Base-by-base conservation (phyloP, 2,329 filamentous ascomycete genomes). In the Mycosphaerella arachidis region DNA sequence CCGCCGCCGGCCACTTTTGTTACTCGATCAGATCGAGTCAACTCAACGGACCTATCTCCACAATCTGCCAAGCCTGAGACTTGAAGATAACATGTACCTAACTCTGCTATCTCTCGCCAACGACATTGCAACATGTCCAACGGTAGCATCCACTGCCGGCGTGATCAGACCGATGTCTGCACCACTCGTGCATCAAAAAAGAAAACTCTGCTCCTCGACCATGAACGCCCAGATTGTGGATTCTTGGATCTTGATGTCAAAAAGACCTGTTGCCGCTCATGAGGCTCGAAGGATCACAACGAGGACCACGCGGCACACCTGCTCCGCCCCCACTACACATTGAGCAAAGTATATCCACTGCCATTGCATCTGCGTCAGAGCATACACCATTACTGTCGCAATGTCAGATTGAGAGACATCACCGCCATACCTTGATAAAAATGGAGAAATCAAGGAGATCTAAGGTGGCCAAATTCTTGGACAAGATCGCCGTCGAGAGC, bases 401-500 rank as follows among this genome's bases (percentile, higher is more conserved):
- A 20, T 27, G 48, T 9, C 8, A 24, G 27, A 13, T 52, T 12
- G 50, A 29, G 20, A 24, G n/a, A 18, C 24, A 7, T 27, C 55
- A 24, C 12, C 18, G n/a, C 18, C 35, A 37, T n/a, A 29, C 30
- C 2, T 31, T 40, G 7, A 30, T 6, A 57, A 64, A 43, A 24
- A 80, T 80, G 78, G 75, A 77, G 66, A 77, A 75, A 57, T 58
- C 76, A 54, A 73, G 67, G 57, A 63, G 68, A 13, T 75, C 73
- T 30, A 78, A 74, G 62, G 53, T 75, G 46, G 71, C 67, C n/a
- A 69, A 72, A 35, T 74, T 74, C 67, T 69, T 77, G 51, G 70
- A 80, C 66, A 92, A 85, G 78, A 72, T 92, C 58, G 86, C 89
- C 50, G 89, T 94, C 60, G 82, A 89, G 58, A 78, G 83, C 57